Evolutionary conservation across 371 early-diverging fungal species (phyloP).

Genomic region (Lichtheimia ornata): DNA sequence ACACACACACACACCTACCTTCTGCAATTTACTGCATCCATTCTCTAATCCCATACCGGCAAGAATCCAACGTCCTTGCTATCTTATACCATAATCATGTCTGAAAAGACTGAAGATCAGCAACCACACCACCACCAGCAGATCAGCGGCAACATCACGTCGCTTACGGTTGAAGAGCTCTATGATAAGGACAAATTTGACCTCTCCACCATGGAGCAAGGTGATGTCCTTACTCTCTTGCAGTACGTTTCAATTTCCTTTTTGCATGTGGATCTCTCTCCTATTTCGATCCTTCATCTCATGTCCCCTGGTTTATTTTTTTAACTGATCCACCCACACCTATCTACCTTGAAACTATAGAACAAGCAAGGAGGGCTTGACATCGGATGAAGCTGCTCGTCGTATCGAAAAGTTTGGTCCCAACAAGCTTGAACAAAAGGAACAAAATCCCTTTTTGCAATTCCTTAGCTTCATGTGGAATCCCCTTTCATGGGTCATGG

Average conservation of each 20-base stretch:
- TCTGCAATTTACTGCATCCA: constrained; percentile 9
- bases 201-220: constrained; percentile 77
- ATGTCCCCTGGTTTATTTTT: constrained; percentile 3
- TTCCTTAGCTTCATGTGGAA: constrained; percentile 90
- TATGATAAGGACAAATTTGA: constrained; percentile 83
- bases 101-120: constrained; percentile 18
- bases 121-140: constrained; percentile 9
- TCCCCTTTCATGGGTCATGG: constrained; percentile 82
- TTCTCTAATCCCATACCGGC: constrained; percentile 2
- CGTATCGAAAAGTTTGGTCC: constrained; percentile 69
- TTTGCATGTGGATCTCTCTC: constrained; percentile 21
- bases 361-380: constrained; percentile 63
- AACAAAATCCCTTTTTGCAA: constrained; percentile 78
- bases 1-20: not conserved
- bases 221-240: constrained; percentile 69
- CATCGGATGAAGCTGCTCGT: constrained; percentile 63
- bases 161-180: constrained; percentile 69
- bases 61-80: constrained; percentile 2
- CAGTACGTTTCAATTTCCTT: constrained; percentile 41
- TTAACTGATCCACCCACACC: not conserved
- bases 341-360: constrained; percentile 23
- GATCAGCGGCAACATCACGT: constrained; percentile 18
- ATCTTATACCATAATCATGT: constrained; percentile 8
- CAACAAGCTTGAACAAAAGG: constrained; percentile 74
- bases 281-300: constrained; percentile 17